A percentile compares a stretch with the other conserved stretches of the same genome.
These are phyloP conservation scores for Ascochyta rabiei DNA, from an alignment of 2,329 filamentous ascomycete genomes.

Conservation along the genomic window DNA sequence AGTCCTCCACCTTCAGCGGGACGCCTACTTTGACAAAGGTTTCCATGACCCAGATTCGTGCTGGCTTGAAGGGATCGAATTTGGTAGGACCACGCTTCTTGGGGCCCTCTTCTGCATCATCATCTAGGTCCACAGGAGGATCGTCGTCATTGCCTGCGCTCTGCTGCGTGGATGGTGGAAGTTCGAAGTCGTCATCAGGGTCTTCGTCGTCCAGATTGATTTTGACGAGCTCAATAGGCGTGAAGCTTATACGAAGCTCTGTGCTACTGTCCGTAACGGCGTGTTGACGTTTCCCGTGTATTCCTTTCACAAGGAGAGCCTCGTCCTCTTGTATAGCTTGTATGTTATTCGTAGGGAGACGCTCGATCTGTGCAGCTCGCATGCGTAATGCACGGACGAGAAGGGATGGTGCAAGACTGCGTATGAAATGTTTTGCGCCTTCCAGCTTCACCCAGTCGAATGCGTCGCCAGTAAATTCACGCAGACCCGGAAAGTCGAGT, in stretches of 20 bases:
- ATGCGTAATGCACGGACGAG: constrained; percentile 65
- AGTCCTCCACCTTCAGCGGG: constrained; percentile 69
- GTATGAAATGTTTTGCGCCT: constrained; percentile 84
- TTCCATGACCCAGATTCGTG: constrained; percentile 73
- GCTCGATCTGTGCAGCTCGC: constrained; percentile 33
- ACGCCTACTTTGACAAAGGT: constrained; percentile 68
- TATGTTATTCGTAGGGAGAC: constrained; percentile 33
- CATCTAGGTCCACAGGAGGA: constrained; percentile 34
- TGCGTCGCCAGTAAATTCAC: constrained; percentile 75
- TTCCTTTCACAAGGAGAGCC: constrained; percentile 64
- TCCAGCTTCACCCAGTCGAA: constrained; percentile 84
- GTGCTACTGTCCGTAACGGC: constrained; percentile 74
- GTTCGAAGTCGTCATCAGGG: constrained; percentile 68
- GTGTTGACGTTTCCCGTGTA: constrained; percentile 73
- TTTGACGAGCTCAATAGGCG: constrained; percentile 76
- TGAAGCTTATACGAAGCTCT: constrained; percentile 79
- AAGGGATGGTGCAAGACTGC: constrained; percentile 77
- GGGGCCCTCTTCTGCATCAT: constrained; percentile 44
- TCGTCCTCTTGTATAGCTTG: constrained; percentile 56
- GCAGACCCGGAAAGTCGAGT: constrained; percentile 70
- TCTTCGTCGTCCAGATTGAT: constrained; percentile 77
- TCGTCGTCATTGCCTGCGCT: constrained; percentile 40
- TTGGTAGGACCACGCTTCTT: constrained; percentile 52
- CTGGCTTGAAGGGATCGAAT: constrained; percentile 70
- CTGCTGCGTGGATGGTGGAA: constrained; percentile 24